Percentiles rank a stretch among this genome's conserved stretches.
Evolutionary conservation across 805 yeast species (phyloP).

Genomic region (Wickerhamiella slavikovae): DNA sequence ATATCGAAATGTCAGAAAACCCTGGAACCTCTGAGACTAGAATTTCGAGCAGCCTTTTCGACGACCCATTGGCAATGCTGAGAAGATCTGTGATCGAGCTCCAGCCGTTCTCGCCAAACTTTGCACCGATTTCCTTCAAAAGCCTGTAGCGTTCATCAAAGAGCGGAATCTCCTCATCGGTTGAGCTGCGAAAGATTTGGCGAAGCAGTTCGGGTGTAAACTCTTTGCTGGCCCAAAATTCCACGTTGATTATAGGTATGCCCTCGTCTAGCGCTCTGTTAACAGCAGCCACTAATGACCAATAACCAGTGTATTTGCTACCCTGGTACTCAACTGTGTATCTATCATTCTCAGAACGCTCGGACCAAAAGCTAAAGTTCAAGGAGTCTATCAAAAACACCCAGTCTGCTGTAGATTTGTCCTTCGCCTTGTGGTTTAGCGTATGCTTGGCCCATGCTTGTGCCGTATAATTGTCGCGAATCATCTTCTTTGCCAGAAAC

Average conservation of each 20-base stretch:
- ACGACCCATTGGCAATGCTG: slow-evolving; percentile 14
- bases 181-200: slow-evolving; percentile 17
- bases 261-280: slow-evolving; percentile 23
- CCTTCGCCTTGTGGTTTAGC: slow-evolving; percentile 15
- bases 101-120: slow-evolving; percentile 6
- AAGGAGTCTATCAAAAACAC: slow-evolving; percentile 23
- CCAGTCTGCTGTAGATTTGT: slow-evolving; percentile 16
- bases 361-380: slow-evolving; percentile 26
- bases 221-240: slow-evolving; percentile 17
- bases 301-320: slow-evolving; percentile 22
- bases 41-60: slow-evolving; percentile 16
- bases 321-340: slow-evolving; percentile 19
- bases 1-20: slow-evolving; percentile 18
- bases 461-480: slow-evolving; percentile 14
- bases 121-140: slow-evolving; percentile 20
- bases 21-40: slow-evolving; percentile 15
- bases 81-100: slow-evolving; percentile 13
- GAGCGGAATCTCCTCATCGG: slow-evolving; percentile 18
- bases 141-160: slow-evolving; percentile 17
- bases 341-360: slow-evolving; percentile 16
- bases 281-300: slow-evolving; percentile 25
- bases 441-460: slow-evolving; percentile 20
- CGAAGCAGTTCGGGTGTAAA: slow-evolving; percentile 11
- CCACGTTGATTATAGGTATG: slow-evolving; percentile 20
- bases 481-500: slow-evolving; percentile 14